phyloP scores from a whole-genome alignment of 345 rosid species.

The Rhodomyrtus tomentosa region DNA sequence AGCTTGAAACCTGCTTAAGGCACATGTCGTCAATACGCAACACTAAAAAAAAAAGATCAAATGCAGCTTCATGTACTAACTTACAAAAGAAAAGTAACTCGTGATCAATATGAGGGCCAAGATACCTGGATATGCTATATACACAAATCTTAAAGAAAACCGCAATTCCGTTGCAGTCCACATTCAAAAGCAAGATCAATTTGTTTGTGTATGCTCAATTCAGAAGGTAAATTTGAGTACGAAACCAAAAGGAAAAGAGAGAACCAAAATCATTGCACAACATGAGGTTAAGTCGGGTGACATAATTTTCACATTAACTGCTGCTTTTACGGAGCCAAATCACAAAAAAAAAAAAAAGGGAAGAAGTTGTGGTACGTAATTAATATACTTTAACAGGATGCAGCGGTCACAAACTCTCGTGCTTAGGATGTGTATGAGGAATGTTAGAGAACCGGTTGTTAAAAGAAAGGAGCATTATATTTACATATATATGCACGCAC shows the following conservation, averaged over 20 bases:
- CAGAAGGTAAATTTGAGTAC: background rate
- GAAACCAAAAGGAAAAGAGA: background rate
- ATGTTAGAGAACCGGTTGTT: background rate
- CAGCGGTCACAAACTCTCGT: background rate
- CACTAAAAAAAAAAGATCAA: background rate
- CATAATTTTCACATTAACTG: background rate
- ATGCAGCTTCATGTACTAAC: background rate
- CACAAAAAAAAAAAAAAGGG: background rate
- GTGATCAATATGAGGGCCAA: background rate
- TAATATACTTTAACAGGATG: background rate
- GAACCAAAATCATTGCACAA: background rate
- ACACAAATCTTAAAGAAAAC: background rate
- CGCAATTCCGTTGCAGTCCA: background rate
- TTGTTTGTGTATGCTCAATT: background rate
- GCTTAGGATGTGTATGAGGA: background rate
- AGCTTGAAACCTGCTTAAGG: conserved; percentile 46
- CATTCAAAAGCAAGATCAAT: background rate
- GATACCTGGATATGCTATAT: background rate
- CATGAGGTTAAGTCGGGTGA: background rate
- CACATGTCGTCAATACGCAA: conserved; percentile 3
- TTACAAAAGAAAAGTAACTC: background rate
- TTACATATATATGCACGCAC: no score
- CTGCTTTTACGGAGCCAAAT: background rate
- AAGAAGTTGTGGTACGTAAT: background rate
- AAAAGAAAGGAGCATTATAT: background rate